These are phyloP conservation scores for Xylariaceae sp. DNA, from an alignment of 2,329 filamentous ascomycete species.

Conservation along the genomic window DNA sequence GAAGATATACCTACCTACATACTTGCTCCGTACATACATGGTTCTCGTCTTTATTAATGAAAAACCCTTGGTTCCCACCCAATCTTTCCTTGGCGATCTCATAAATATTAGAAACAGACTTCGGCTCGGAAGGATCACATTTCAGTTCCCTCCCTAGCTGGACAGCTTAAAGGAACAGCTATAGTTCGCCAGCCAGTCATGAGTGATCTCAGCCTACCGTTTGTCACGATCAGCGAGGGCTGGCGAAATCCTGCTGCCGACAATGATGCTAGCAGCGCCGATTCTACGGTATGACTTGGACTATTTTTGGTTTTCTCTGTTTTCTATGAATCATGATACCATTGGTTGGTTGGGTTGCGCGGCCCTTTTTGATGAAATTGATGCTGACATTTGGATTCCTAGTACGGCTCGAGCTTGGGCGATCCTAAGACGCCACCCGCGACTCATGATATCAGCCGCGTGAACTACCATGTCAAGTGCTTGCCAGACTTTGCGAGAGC, in stretches of 20 bases:
- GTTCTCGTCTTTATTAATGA: too few species aligned
- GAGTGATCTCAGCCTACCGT: conserved; percentile 43
- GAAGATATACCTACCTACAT: too few species aligned
- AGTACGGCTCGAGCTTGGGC: conserved; percentile 43
- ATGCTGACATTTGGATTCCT: conserved; percentile 32
- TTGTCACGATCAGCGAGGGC: conserved; percentile 51
- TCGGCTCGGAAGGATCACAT: too few species aligned
- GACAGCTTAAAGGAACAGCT: too few species aligned
- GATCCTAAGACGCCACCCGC: conserved; percentile 38
- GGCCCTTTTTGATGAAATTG: too few species aligned
- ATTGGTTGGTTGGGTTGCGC: too few species aligned
- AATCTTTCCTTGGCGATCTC: too few species aligned
- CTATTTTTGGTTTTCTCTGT: conserved; percentile 20
- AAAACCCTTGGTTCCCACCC: too few species aligned
- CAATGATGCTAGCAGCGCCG: conserved; percentile 44
- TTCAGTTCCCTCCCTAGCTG: too few species aligned
- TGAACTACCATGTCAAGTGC: conserved; percentile 56
- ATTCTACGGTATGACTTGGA: conserved; percentile 44
- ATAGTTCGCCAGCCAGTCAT: conserved; percentile 32
- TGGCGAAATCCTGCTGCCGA: conserved; percentile 45
- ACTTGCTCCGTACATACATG: too few species aligned
- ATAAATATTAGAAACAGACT: too few species aligned
- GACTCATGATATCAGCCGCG: conserved; percentile 55
- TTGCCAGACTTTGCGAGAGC: conserved; percentile 51
- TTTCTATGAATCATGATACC: conserved; percentile 17